phyloP scores from a whole-genome alignment of 768 basidiomycete genomes.

The Wakefieldia striispora region DNA sequence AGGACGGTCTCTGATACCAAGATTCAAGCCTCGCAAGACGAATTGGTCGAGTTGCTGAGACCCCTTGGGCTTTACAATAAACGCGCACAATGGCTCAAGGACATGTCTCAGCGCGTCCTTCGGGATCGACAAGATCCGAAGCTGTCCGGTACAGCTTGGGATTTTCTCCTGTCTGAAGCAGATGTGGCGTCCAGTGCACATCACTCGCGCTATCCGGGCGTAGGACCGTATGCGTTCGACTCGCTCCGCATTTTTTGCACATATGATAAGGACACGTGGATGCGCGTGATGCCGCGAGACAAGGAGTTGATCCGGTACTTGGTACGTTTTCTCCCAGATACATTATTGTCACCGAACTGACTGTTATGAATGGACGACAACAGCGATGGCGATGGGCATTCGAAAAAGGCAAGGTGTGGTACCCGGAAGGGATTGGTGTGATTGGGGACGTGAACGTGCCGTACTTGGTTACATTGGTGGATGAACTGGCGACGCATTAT shows the following conservation, averaged over 20 bases:
- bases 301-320: constrained; percentile 69
- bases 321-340: constrained; percentile 39
- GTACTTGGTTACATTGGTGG: constrained; percentile 40
- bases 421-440: constrained; percentile 39
- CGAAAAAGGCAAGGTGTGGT: constrained; percentile 51
- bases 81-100: constrained; percentile 54
- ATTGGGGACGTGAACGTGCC: constrained; percentile 35
- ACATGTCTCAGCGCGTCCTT: constrained; percentile 52
- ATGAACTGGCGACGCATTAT: constrained; percentile 35
- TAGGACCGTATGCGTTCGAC: constrained; percentile 71
- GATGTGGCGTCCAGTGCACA: constrained; percentile 37
- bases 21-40: constrained; percentile 39
- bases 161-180: not conserved
- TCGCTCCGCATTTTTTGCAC: constrained; percentile 71
- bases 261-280: constrained; percentile 49
- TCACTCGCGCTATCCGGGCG: constrained; percentile 59
- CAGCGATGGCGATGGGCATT: constrained; percentile 77
- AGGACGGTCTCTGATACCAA: not conserved
- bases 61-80: constrained; percentile 59
- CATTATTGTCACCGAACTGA: not conserved
- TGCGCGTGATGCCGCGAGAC: constrained; percentile 57
- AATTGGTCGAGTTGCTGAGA: constrained; percentile 46
- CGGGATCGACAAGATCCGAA: constrained; percentile 35
- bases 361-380: not conserved
- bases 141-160: constrained; percentile 1